A percentile compares a stretch with the other conserved stretches of the same genome.
Evolutionary conservation across 2,329 filamentous ascomycete species (phyloP).

Genomic region (Nectriaceae sp.): DNA sequence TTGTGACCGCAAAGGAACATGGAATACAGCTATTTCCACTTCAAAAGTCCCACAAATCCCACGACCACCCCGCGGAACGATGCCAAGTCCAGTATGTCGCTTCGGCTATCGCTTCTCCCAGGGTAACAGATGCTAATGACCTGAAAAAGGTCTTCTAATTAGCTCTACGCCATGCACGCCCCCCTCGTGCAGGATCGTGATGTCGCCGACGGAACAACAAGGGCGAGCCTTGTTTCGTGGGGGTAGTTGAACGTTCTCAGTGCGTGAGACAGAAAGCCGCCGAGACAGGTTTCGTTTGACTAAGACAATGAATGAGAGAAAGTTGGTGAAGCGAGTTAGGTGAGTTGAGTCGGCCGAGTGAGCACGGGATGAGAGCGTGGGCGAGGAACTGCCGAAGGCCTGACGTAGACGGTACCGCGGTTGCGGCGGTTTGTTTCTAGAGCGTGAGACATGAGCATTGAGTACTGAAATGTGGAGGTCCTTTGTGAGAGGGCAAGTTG

Average conservation of each 20-base stretch:
- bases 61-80: not conserved
- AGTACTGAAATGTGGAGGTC: not conserved
- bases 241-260: not conserved
- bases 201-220: not conserved
- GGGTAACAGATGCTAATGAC: not conserved
- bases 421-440: slow-evolving; percentile 6
- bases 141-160: not conserved
- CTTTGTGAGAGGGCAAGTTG: not conserved
- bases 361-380: slow-evolving; percentile 3
- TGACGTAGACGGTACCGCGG: slow-evolving; percentile 18
- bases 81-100: not conserved
- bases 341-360: too few species aligned
- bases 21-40: not conserved
- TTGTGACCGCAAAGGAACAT: too few species aligned
- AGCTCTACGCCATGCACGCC: not conserved
- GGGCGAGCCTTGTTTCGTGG: not conserved
- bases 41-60: not conserved
- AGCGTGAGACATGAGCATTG: slow-evolving; percentile 4
- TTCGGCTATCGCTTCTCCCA: not conserved
- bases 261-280: slow-evolving; percentile 5
- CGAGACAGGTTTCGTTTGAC: slow-evolving; percentile 1
- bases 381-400: too few species aligned
- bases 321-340: not conserved
- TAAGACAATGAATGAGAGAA: not conserved
- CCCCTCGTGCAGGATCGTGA: not conserved